Conservation (phyloP, 148 eudicot species). For the Spergularia marina region DNA sequence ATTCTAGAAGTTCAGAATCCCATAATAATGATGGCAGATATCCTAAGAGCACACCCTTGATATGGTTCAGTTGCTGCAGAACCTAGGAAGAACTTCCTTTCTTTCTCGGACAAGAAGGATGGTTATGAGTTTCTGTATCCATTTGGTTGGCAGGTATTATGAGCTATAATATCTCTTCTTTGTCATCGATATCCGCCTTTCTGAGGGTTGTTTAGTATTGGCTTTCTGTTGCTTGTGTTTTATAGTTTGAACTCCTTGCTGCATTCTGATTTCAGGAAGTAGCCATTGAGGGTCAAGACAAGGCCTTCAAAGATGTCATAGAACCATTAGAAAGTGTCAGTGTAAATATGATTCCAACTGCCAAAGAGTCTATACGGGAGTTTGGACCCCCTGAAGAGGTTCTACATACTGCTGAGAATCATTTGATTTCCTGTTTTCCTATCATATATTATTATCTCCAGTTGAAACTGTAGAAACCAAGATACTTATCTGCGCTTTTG, state of each 20-base stretch:
- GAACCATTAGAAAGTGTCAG: conserved; percentile 97
- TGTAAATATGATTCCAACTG: conserved; percentile 66
- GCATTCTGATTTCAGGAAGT: conserved; percentile 57
- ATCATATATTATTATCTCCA: not conserved
- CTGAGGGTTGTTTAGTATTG: not conserved
- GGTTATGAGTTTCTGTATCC: conserved; percentile 88
- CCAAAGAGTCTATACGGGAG: conserved; percentile 73
- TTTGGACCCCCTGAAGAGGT: conserved; percentile 93
- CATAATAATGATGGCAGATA: conserved; percentile 38
- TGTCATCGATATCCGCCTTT: not conserved
- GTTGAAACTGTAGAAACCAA: not conserved
- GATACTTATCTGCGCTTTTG: conserved; percentile 1
- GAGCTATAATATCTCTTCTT: not conserved
- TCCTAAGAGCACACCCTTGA: conserved; percentile 72
- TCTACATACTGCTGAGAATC: conserved; percentile 9
- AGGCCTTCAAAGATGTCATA: conserved; percentile 95
- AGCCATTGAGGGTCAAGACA: conserved; percentile 84
- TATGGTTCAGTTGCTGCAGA: conserved; percentile 99
- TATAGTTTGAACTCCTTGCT: not conserved
- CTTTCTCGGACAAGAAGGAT: conserved; percentile 79
- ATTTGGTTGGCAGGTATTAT: conserved; percentile 94
- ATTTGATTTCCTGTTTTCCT: conserved; percentile 8
- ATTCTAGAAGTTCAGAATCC: conserved; percentile 29
- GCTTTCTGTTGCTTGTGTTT: not conserved
- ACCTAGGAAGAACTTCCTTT: conserved; percentile 69